Evolutionary conservation across 2,329 filamentous ascomycete species (phyloP).

Genomic region (Cladosporium velox): DNA sequence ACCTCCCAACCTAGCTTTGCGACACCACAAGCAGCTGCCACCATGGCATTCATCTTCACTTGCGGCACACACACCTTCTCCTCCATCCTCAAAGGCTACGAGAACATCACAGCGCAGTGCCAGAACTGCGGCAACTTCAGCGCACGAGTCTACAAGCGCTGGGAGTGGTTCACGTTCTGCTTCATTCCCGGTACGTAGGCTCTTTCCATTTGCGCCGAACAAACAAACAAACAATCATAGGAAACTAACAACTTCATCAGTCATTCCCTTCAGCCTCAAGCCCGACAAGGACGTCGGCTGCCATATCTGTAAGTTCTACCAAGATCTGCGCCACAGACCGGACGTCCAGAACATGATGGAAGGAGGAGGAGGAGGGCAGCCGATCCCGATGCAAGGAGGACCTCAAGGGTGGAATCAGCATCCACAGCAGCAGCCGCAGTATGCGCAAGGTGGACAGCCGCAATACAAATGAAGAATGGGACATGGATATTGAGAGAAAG

Average conservation of each 20-base stretch:
- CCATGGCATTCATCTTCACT: conserved; percentile 43
- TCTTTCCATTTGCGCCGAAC: conserved; percentile 35
- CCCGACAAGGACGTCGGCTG: conserved; percentile 65
- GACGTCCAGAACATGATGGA: conserved; percentile 42
- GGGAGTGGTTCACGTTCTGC: conserved; percentile 35
- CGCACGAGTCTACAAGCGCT: conserved; percentile 49
- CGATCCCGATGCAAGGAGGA: conserved; percentile 38
- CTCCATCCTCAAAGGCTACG: conserved; percentile 48
- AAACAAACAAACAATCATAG: not conserved
- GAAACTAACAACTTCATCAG: conserved; percentile 61
- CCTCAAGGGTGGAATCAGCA: conserved; percentile 29
- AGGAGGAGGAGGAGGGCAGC: conserved; percentile 28
- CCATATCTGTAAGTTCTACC: conserved; percentile 74
- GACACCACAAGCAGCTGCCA: conserved; percentile 9
- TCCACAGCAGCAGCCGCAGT: conserved; percentile 24
- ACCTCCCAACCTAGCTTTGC: not conserved
- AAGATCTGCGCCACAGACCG: conserved; percentile 53
- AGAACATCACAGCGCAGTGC: conserved; percentile 53
- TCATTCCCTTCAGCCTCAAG: conserved; percentile 67
- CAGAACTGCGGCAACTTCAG: conserved; percentile 55
- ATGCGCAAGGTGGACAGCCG: conserved; percentile 24
- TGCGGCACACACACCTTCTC: conserved; percentile 55
- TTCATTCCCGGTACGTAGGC: conserved; percentile 56
- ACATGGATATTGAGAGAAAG: not conserved
- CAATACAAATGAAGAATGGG: conserved; percentile 23